phyloP scores from a whole-genome alignment of 306 rosid species.

The Cucumis hystrix region DNA sequence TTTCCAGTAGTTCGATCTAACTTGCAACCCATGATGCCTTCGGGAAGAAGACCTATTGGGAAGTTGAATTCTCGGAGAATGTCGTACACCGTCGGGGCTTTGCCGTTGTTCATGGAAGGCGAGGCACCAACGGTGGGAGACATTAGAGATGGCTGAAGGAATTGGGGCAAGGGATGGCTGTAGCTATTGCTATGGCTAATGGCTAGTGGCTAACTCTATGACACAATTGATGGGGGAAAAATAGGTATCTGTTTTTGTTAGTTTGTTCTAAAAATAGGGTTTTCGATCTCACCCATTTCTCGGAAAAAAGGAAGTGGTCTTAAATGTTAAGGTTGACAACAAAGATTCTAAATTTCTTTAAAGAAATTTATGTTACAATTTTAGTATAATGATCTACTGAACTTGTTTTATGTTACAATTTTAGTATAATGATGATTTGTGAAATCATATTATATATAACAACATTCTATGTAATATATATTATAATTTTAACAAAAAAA shows the following conservation, averaged over 20 bases:
- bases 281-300: not conserved
- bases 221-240: not conserved
- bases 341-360: not conserved
- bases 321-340: not conserved
- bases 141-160: constrained; percentile 11
- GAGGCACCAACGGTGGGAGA: constrained; percentile 10
- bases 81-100: constrained; percentile 37
- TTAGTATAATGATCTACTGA: too few species aligned
- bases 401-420: too few species aligned
- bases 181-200: not conserved
- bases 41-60: constrained; percentile 66
- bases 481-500: too few species aligned
- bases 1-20: constrained; percentile 32
- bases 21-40: constrained; percentile 38
- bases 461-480: too few species aligned
- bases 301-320: not conserved
- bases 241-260: not conserved
- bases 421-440: too few species aligned
- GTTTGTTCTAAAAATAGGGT: not conserved
- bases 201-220: not conserved
- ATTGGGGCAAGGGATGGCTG: not conserved
- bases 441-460: too few species aligned
- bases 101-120: not conserved
- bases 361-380: too few species aligned
- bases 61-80: constrained; percentile 30